These are phyloP conservation scores for Lentinus polychrous DNA, from an alignment of 1,284 basidiomycete species.

Conservation along the genomic window DNA sequence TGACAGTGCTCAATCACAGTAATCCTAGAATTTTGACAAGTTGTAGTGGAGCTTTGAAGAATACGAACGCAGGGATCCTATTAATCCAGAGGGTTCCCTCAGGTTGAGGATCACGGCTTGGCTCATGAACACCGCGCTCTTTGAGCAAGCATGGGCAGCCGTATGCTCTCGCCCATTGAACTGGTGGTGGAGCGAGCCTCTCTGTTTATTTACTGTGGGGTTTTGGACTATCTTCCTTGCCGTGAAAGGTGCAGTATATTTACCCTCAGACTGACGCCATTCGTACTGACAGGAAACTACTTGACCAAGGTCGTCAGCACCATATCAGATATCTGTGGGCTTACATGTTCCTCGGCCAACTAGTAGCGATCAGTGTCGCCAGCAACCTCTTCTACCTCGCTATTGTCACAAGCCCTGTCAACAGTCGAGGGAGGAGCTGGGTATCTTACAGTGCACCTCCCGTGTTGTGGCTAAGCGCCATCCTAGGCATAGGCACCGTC, in stretches of 20 bases:
- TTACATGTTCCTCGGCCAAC: slow-evolving; percentile 71
- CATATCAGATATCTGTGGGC: slow-evolving; percentile 54
- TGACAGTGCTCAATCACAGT: neutral
- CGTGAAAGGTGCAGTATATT: slow-evolving; percentile 43
- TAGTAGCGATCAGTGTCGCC: slow-evolving; percentile 69
- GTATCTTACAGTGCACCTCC: slow-evolving; percentile 15
- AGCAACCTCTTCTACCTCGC: slow-evolving; percentile 61
- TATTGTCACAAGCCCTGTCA: slow-evolving; percentile 30
- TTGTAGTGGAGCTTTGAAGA: slow-evolving; percentile 48
- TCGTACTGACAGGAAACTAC: neutral
- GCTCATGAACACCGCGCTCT: slow-evolving; percentile 55
- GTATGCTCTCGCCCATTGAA: slow-evolving; percentile 41
- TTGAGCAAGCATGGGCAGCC: slow-evolving; percentile 54
- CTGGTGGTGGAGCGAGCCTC: slow-evolving; percentile 75
- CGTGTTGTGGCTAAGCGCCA: slow-evolving; percentile 37
- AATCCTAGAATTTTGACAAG: neutral
- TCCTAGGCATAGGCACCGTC: slow-evolving; percentile 43
- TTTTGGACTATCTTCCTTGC: slow-evolving; percentile 56
- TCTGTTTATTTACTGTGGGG: slow-evolving; percentile 64
- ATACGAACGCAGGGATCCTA: slow-evolving; percentile 27
- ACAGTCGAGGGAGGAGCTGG: neutral
- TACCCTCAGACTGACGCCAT: neutral
- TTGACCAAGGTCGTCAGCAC: slow-evolving; percentile 30
- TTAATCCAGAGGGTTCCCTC: slow-evolving; percentile 9
- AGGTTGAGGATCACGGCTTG: slow-evolving; percentile 42